Evolutionary conservation across 805 yeast species (phyloP), one percentile per base, ranked within the genome.

Genomic region (Candida tallmaniae): DNA sequence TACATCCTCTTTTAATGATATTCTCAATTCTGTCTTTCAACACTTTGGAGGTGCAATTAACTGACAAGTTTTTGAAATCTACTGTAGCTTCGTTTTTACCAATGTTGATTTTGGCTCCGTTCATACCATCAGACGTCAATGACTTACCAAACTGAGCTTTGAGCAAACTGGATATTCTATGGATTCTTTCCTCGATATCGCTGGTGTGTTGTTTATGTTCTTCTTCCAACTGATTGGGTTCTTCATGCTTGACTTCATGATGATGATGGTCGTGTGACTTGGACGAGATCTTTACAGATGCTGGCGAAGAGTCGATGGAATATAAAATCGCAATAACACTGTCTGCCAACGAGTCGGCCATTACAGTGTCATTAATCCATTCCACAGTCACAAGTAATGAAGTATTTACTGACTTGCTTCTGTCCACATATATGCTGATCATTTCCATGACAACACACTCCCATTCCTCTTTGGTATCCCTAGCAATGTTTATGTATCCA

Each of bases 281-380:
- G 5, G 95, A 78, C 10, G 95, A 78, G 44, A 87, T 58, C 54
- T 90, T 93, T 19, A 93, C 95, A 5, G 97, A 86, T 2, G 96
- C 95, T 8, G 96, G 96, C 0, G 96, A 80, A 0, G 96, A 81
- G 54, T 93, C 98, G 27, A 90, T 93, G 29, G 95, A 85, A 59
- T 90, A 73, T 21, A 93, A 58, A 24, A 93, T 87, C 0, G 97
- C 96, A 39, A 93, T 75, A 1, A 88, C 83, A 11, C 96, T 81
- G 52, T 93, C 99, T 0, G 98, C 98, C 42, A 93, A 76, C 0
- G 96, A 82, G 51, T 93, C 98, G 41, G 84, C 89, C 63, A 88
- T 76, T 27, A 62, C 48, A 37, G 85, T 67, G 39, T 88, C 89
- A 46, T 94, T 90, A 12, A 78, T 75, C 98, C 98, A 93, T 56